phyloP scores from a whole-genome alignment of 345 rosid species.

The Trapa incisa region DNA sequence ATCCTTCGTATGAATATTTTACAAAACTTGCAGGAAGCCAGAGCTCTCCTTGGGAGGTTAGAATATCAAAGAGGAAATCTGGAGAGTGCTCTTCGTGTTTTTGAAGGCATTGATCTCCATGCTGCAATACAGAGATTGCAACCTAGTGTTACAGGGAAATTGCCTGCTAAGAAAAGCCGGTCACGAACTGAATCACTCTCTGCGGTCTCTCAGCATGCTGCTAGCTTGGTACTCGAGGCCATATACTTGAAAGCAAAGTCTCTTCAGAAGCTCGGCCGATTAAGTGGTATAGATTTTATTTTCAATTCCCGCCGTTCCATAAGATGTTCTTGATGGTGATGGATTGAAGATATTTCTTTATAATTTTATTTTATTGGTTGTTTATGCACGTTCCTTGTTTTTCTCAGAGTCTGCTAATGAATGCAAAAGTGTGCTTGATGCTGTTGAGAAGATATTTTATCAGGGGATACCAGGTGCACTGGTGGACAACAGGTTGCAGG shows the following conservation, averaged over 20 bases:
- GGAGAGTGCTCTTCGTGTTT: slow-evolving; percentile 83
- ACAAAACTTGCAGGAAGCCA: slow-evolving; percentile 58
- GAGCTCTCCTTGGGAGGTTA: slow-evolving; percentile 88
- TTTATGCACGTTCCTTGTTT: slow-evolving; percentile 3
- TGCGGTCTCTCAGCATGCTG: slow-evolving; percentile 63
- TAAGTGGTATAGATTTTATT: slow-evolving; percentile 33
- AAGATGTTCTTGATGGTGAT: background rate
- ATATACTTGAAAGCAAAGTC: slow-evolving; percentile 85
- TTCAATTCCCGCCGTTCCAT: background rate
- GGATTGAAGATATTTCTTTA: background rate
- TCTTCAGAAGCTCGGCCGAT: slow-evolving; percentile 77
- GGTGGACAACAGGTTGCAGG: slow-evolving; percentile 64
- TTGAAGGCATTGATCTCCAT: slow-evolving; percentile 91
- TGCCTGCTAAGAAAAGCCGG: slow-evolving; percentile 35
- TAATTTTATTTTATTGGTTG: background rate
- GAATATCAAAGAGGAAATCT: slow-evolving; percentile 92
- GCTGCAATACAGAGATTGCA: slow-evolving; percentile 67
- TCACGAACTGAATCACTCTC: slow-evolving; percentile 30
- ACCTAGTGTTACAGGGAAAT: slow-evolving; percentile 43
- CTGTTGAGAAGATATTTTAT: slow-evolving; percentile 68
- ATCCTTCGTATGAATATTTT: slow-evolving; percentile 3
- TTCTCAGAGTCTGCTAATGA: slow-evolving; percentile 76
- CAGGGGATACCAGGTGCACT: slow-evolving; percentile 75
- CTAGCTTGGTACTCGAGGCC: slow-evolving; percentile 77
- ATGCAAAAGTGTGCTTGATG: slow-evolving; percentile 80